Evolutionary conservation across 2,329 filamentous ascomycete genomes (phyloP).

Genomic region (Emericellopsis atlantica): DNA sequence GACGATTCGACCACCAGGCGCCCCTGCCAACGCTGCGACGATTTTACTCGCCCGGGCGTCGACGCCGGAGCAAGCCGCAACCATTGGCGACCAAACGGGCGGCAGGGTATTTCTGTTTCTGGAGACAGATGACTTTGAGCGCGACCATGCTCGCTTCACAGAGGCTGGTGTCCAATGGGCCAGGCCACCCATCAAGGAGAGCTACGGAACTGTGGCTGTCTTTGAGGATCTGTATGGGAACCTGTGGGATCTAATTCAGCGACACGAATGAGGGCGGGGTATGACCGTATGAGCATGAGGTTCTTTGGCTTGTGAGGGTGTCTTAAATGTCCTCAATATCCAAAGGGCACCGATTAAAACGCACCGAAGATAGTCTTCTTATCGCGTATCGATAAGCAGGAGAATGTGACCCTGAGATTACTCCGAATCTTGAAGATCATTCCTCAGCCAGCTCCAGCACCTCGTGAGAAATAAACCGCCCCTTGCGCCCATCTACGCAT

Average conservation of each 20-base stretch:
- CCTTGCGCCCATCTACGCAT: too few relatives aligned
- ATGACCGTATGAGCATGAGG: too few relatives aligned
- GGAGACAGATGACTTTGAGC: constrained; percentile 6
- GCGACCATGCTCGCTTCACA: background rate
- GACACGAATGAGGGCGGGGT: background rate
- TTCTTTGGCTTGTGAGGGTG: too few relatives aligned
- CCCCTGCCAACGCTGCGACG: constrained; percentile 1
- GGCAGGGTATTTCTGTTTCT: constrained; percentile 7
- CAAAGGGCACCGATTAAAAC: too few relatives aligned
- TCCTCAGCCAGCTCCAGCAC: too few relatives aligned
- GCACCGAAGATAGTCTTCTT: too few relatives aligned
- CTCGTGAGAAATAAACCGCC: too few relatives aligned
- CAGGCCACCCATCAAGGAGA: constrained; percentile 1
- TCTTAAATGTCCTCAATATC: too few relatives aligned
- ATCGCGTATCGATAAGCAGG: too few relatives aligned
- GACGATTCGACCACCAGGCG: constrained; percentile 1
- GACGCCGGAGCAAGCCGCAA: constrained; percentile 4
- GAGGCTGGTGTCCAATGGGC: constrained; percentile 5
- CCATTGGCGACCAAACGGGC: constrained; percentile 5
- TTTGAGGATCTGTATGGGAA: constrained; percentile 7
- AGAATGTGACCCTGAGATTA: too few relatives aligned
- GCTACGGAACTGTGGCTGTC: constrained; percentile 6
- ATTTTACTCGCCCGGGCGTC: constrained; percentile 5
- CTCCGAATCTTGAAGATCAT: too few relatives aligned
- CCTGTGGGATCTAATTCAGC: constrained; percentile 3